Evolutionary conservation across 371 early-diverging fungal species (phyloP).

Genomic region (Mycotypha africana): DNA sequence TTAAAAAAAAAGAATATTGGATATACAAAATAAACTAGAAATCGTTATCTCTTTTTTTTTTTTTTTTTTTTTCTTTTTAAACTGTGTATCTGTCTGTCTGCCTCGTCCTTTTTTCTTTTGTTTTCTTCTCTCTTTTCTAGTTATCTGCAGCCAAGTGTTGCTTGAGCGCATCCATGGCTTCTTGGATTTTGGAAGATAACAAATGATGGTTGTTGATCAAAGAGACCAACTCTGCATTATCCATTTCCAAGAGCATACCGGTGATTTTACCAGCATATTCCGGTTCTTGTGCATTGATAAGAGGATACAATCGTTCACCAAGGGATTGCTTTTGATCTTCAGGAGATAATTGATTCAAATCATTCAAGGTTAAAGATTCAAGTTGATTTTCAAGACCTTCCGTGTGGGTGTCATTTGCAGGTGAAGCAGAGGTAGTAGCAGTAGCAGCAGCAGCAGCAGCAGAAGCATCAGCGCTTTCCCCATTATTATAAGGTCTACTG

Average conservation of each 20-base stretch:
- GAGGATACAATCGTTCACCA: constrained; percentile 83
- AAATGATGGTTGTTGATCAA: constrained; percentile 64
- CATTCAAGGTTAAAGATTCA: constrained; percentile 35
- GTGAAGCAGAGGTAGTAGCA: constrained; percentile 31
- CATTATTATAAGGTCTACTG: constrained; percentile 8
- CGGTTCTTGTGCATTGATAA: constrained; percentile 55
- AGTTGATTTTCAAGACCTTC: no score
- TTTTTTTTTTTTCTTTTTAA: neutral
- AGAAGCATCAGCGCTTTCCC: constrained; percentile 22
- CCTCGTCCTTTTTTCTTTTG: neutral
- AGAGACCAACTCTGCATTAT: constrained; percentile 75
- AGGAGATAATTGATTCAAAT: no score
- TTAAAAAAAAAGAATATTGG: no score
- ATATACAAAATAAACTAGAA: no score
- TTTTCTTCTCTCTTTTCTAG: no score
- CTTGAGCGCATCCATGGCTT: constrained; percentile 85
- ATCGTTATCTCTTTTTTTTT: neutral
- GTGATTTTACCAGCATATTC: constrained; percentile 84
- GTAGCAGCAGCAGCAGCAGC: constrained; percentile 26
- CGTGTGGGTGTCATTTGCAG: no score
- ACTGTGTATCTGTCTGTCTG: neutral
- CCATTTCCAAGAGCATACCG: constrained; percentile 94
- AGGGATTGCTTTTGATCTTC: constrained; percentile 82
- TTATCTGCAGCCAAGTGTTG: constrained; percentile 63
- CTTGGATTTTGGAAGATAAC: constrained; percentile 63